Evolutionary conservation across 2,329 filamentous ascomycete species (phyloP).

Genomic region (Aspergillus proliferans): DNA sequence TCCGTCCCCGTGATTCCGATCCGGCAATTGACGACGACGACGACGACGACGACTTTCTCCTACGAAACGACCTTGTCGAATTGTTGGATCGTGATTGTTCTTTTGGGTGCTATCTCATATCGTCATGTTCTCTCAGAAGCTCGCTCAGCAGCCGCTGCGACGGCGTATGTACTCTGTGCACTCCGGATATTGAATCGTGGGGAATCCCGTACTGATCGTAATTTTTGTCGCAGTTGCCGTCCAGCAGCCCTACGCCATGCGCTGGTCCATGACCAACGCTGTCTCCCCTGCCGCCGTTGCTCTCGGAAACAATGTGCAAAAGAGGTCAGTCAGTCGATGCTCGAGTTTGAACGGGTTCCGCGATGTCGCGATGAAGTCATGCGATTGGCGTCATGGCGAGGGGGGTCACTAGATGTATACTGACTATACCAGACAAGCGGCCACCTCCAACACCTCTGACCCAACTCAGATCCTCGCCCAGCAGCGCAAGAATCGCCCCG

Average conservation of each 20-base stretch:
- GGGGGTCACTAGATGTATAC: not conserved
- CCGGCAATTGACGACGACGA: conserved; percentile 13
- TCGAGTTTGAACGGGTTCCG: not conserved
- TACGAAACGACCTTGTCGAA: conserved; percentile 1
- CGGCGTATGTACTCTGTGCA: conserved; percentile 36
- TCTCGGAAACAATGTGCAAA: conserved; percentile 38
- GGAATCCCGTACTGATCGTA: conserved; percentile 11
- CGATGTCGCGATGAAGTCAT: not conserved
- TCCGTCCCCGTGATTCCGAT: conserved; percentile 32
- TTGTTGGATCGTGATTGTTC: conserved; percentile 1
- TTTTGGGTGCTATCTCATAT: not conserved
- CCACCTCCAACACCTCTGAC: conserved; percentile 27
- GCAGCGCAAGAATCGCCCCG: conserved; percentile 74
- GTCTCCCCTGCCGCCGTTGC: conserved; percentile 40
- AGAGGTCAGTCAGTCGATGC: conserved; percentile 31
- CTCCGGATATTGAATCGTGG: not conserved
- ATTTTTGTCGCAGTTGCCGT: conserved; percentile 35
- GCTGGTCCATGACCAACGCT: conserved; percentile 37
- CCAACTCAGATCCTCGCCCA: conserved; percentile 59
- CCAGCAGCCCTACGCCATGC: conserved; percentile 39
- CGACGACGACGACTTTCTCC: conserved; percentile 1
- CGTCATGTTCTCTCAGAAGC: conserved; percentile 44
- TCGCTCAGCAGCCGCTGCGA: conserved; percentile 43
- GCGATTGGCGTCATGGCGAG: conserved; percentile 1
- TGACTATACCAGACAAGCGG: conserved; percentile 22